Conservation (phyloP, 768 basidiomycete genomes). For the Heimioporus sp. region DNA sequence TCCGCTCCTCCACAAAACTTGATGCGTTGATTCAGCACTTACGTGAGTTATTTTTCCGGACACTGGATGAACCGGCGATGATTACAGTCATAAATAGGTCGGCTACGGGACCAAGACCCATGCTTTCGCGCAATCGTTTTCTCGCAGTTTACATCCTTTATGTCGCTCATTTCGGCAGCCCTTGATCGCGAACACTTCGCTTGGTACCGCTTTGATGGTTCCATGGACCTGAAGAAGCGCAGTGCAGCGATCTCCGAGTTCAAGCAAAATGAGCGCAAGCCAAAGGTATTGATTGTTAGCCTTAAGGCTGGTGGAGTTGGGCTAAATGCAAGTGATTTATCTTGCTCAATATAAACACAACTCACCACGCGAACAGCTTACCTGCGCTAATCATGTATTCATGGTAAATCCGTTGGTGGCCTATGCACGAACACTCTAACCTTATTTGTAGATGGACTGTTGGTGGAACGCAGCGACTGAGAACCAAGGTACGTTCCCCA, state of each 20-base stretch:
- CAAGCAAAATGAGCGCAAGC: conserved; percentile 61
- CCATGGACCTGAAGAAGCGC: conserved; percentile 85
- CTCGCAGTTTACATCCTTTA: conserved; percentile 86
- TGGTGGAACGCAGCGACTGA: conserved; percentile 91
- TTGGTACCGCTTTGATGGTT: conserved; percentile 86
- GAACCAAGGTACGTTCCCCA: conserved; percentile 57
- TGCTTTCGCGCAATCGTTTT: conserved; percentile 84
- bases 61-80: not conserved
- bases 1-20: conserved; percentile 88
- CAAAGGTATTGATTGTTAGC: conserved; percentile 76
- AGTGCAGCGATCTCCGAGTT: conserved; percentile 76
- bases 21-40: conserved; percentile 77
- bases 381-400: conserved; percentile 81
- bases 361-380: conserved; percentile 45
- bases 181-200: conserved; percentile 67
- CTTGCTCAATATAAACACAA: not conserved
- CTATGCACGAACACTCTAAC: not conserved
- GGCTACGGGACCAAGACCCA: conserved; percentile 68
- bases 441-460: conserved; percentile 70
- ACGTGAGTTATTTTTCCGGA: conserved; percentile 38
- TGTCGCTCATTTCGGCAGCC: conserved; percentile 74
- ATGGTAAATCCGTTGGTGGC: conserved; percentile 52
- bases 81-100: conserved; percentile 37
- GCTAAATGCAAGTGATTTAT: conserved; percentile 57
- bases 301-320: conserved; percentile 93